Percentiles rank a stretch among this genome's conserved stretches.
Conservation (phyloP, 1,139 yeast genomes). For the Debaryomyces fabryi region DNA sequence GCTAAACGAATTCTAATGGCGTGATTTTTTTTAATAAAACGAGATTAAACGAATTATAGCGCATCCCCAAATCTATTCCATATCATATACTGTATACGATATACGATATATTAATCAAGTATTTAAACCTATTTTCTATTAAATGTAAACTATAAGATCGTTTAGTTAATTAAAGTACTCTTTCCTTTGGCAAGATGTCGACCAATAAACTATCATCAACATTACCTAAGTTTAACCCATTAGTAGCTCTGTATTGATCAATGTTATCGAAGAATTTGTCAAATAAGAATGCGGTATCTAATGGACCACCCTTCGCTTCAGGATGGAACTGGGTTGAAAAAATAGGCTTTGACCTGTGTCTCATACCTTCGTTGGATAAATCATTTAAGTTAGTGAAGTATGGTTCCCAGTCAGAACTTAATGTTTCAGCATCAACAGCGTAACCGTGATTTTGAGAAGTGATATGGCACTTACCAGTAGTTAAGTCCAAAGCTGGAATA, state of each 20-base stretch:
- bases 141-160: not conserved
- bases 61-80: not conserved
- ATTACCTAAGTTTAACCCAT: conserved; percentile 48
- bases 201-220: conserved; percentile 63
- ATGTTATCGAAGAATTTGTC: conserved; percentile 85
- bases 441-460: conserved; percentile 99
- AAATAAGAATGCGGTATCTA: conserved; percentile 86
- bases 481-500: conserved; percentile 89
- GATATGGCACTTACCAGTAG: conserved; percentile 92
- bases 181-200: conserved; percentile 81
- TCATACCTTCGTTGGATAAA: conserved; percentile 96
- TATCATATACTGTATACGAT: not conserved
- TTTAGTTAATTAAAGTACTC: conserved; percentile 51
- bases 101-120: not conserved
- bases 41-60: not conserved
- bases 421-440: conserved; percentile 84
- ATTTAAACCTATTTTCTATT: conserved; percentile 4
- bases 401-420: conserved; percentile 77
- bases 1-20: not conserved
- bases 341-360: conserved; percentile 80
- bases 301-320: conserved; percentile 98
- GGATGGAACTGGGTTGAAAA: conserved; percentile 98
- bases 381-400: conserved; percentile 93
- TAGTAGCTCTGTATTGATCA: conserved; percentile 51
- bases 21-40: conserved; percentile 1